Evolutionary conservation across 495 filamentous ascomycete species (phyloP), one percentile per base, ranked within the genome.

Genomic region (Neurospora sp.): DNA sequence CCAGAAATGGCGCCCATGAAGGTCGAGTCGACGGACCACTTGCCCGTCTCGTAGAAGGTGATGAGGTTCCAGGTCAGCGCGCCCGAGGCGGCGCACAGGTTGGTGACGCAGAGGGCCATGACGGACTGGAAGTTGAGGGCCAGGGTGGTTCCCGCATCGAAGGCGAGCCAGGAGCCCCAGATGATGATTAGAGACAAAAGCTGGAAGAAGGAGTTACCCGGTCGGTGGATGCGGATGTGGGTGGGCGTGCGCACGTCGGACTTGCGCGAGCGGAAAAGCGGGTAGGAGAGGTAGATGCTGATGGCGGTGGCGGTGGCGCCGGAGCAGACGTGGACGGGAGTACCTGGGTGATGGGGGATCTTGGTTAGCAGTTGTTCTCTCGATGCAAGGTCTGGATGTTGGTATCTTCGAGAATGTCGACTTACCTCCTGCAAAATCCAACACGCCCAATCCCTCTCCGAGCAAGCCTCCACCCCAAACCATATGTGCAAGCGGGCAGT

Each of bases 21-120:
- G 89, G 93, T 96, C 43, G 94, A 93, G 75, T 97, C 94, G 88
- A 98, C 94, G 4, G 94, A 97, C 94, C 94, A 97, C 83, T 96
- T 96, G 76, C 91, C 89, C 39, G 93, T 94, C 71, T 97, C 86
- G 66, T 93, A 88, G 86, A 89, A 98, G 83, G 96, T 93, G 77
- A 97, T 90, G 69, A 95, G 74, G 71, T 90, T 88, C 94, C 94
- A 98, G 69, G 93, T 90, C 45, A 92, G 88, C 17, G 91, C 90
- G n/a, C 86, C 93, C 74, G 96, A 92, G 72, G 90, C 91, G 54
- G 93, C 94, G 54, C 92, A 93, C 75, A 97, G 77, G 84, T 96
- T 96, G 43, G 91, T 91, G 84, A 97, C 97, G 91, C 94, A 97
- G 85, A 93, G 97, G 21, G 94, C 93, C 91, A 97, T 94, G 43